Conservation (phyloP, 179 eudicot genomes). For the Heliamphora pulchella region DNA sequence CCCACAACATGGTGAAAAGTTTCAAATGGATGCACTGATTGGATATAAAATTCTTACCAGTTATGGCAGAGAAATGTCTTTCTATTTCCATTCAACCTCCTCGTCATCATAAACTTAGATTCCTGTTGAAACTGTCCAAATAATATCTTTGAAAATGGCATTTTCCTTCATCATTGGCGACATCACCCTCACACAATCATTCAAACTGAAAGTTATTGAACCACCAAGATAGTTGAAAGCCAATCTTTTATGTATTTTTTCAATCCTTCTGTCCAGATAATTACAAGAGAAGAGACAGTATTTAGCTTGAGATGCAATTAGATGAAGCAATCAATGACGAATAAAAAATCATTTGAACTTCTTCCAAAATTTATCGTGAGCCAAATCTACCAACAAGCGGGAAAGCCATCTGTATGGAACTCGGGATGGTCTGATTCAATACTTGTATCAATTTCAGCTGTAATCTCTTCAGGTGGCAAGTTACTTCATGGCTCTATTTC, state of each 20-base stretch:
- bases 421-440: neutral
- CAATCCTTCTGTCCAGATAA: constrained; percentile 8
- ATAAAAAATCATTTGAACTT: neutral
- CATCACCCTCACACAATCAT: neutral
- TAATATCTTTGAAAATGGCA: too few species aligned
- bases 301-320: neutral
- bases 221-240: neutral
- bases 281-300: neutral
- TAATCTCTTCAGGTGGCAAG: neutral
- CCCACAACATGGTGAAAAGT: too few species aligned
- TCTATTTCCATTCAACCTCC: too few species aligned
- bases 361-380: constrained; percentile 9
- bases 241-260: neutral
- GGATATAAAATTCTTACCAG: too few species aligned
- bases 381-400: constrained; percentile 10
- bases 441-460: neutral
- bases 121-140: too few species aligned
- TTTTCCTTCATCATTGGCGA: too few species aligned
- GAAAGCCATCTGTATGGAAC: neutral
- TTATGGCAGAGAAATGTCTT: too few species aligned
- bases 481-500: constrained; percentile 30
- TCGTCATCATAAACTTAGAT: too few species aligned
- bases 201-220: neutral
- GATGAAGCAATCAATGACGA: neutral
- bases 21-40: too few species aligned